Conservation (phyloP, 345 rosid species). For the Ceriops decandra region DNA sequence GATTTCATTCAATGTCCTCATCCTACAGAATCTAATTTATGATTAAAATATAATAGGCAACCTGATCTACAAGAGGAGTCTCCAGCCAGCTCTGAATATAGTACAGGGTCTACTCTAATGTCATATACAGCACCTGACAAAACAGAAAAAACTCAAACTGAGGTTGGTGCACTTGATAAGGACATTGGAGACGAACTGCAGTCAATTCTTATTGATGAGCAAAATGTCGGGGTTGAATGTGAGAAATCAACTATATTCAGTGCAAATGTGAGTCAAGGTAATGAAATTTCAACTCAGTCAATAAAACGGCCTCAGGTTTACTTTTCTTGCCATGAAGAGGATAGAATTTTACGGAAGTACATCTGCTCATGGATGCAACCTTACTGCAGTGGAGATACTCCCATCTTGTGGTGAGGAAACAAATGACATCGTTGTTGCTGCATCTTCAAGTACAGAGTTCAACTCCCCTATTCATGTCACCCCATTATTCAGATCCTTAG, state of each 20-base stretch:
- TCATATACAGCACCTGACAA: constrained; percentile 37
- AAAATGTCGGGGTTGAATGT: constrained; percentile 26
- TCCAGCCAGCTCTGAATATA: constrained; percentile 83
- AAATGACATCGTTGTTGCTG: constrained; percentile 41
- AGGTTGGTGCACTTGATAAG: constrained; percentile 35
- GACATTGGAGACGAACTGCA: constrained; percentile 32
- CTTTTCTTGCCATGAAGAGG: constrained; percentile 6
- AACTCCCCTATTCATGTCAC: constrained; percentile 84
- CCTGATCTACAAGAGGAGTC: constrained; percentile 74
- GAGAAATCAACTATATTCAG: constrained; percentile 38
- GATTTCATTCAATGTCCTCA: constrained; percentile 10
- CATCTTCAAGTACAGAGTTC: constrained; percentile 48
- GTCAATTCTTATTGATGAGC: constrained; percentile 22
- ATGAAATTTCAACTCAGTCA: constrained; percentile 5
- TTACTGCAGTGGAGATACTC: constrained; percentile 36
- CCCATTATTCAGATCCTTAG: constrained; percentile 92
- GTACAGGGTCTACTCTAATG: constrained; percentile 73
- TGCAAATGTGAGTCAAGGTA: constrained; percentile 48
- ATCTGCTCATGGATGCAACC: constrained; percentile 20
- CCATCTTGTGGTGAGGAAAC: constrained; percentile 39
- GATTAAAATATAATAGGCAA: constrained; percentile 45
- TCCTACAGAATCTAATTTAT: constrained; percentile 18
- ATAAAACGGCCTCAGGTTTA: not conserved
- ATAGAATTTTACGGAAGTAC: not conserved
- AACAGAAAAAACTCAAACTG: constrained; percentile 42